Percentiles rank a stretch among this genome's conserved stretches.
These are phyloP conservation scores for Punctularia strigosozonata DNA, from an alignment of 768 basidiomycete genomes.

Conservation along the genomic window DNA sequence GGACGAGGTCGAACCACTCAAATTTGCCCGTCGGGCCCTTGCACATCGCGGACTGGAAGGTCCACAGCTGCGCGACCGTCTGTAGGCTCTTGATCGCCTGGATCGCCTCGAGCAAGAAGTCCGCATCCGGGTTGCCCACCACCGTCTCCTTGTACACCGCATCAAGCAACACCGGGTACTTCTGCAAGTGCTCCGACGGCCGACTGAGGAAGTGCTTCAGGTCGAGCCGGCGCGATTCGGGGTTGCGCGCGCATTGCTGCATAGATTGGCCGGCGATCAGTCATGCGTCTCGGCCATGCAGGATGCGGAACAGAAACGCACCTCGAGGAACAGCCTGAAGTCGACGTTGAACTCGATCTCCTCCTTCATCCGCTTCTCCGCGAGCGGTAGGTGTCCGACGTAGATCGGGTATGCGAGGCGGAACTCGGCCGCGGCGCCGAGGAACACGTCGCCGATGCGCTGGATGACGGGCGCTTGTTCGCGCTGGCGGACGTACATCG, in stretches of 20 bases:
- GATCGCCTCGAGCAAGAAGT: constrained; percentile 76
- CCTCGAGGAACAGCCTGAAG: constrained; percentile 81
- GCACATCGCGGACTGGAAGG: constrained; percentile 87
- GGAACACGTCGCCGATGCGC: constrained; percentile 80
- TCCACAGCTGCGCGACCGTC: constrained; percentile 67
- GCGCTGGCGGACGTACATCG: constrained; percentile 73
- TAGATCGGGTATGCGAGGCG: constrained; percentile 78
- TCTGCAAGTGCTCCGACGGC: constrained; percentile 72
- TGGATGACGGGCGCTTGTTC: constrained; percentile 79
- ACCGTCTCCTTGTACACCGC: constrained; percentile 79
- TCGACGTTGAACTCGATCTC: constrained; percentile 74
- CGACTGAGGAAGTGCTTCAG: constrained; percentile 72
- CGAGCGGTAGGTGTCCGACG: constrained; percentile 72
- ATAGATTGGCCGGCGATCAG: constrained; percentile 12
- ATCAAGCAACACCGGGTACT: constrained; percentile 76
- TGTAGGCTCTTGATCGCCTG: constrained; percentile 77
- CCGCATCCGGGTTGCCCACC: constrained; percentile 68
- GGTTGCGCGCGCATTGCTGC: constrained; percentile 38
- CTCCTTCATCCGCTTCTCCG: constrained; percentile 79
- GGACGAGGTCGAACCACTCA: constrained; percentile 86
- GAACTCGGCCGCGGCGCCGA: constrained; percentile 82
- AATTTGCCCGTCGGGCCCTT: constrained; percentile 69
- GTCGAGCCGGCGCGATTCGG: constrained; percentile 50
- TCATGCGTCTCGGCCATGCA: constrained; percentile 2
- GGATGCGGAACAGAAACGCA: constrained; percentile 16